Percentiles rank a stretch among this genome's conserved stretches.
Evolutionary conservation across 306 rosid species (phyloP).

Genomic region (Citrullus mucosospermus): DNA sequence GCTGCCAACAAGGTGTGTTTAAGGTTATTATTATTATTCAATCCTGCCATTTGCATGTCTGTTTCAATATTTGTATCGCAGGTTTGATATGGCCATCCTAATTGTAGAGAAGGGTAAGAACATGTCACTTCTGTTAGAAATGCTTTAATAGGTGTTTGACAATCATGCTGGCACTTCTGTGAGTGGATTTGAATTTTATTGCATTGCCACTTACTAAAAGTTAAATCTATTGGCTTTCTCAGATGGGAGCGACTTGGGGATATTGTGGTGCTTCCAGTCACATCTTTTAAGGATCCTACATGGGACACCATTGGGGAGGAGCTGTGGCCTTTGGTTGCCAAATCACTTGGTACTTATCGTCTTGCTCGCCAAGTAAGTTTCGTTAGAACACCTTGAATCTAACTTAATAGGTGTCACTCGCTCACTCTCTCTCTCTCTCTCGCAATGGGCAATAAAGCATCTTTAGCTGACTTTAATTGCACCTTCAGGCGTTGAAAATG

Average conservation of each 20-base stretch:
- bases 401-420: not conserved
- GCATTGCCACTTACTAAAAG: conserved; percentile 1
- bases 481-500: not conserved
- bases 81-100: not conserved
- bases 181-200: not conserved
- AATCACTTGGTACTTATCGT: conserved; percentile 55
- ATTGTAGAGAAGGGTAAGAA: not conserved
- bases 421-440: not conserved
- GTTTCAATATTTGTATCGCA: conserved; percentile 4
- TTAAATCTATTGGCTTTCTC: conserved; percentile 16
- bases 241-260: conserved; percentile 88
- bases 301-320: conserved; percentile 62
- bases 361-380: conserved; percentile 76
- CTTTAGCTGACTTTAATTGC: not conserved
- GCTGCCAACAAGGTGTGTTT: conserved; percentile 64
- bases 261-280: conserved; percentile 60
- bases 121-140: not conserved
- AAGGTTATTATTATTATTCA: not conserved
- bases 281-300: conserved; percentile 54
- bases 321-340: conserved; percentile 67
- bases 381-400: not conserved
- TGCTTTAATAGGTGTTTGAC: not conserved
- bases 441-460: not conserved
- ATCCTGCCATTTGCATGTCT: not conserved
- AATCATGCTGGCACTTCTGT: not conserved